Percentiles rank a stretch among this genome's conserved stretches.
Conservation (phyloP, 345 rosid genomes). For the Iberis pinnata region DNA sequence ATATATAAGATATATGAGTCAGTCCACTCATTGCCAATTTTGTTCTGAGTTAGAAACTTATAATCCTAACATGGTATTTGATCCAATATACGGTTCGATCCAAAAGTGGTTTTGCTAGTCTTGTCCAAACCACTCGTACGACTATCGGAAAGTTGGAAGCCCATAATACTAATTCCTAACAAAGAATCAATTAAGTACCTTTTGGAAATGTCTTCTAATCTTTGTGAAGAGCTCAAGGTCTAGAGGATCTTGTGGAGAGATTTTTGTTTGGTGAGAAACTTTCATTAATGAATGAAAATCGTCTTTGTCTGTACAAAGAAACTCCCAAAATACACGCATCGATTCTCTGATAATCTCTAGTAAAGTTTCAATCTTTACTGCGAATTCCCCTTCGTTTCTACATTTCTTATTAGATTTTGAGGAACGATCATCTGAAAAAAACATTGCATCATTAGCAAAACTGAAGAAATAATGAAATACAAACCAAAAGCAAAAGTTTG, state of each 20-base stretch:
- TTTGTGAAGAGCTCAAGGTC: constrained; percentile 44
- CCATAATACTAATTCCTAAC: no score
- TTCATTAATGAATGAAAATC: constrained; percentile 25
- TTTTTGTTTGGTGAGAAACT: constrained; percentile 35
- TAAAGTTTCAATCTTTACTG: constrained; percentile 35
- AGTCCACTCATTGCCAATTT: no score
- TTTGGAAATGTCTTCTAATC: constrained; percentile 45
- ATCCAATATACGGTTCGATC: no score
- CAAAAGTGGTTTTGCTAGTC: no score
- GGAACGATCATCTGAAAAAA: constrained; percentile 45
- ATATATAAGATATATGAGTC: no score
- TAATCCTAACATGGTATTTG: no score
- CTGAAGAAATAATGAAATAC: not conserved
- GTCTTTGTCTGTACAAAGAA: constrained; percentile 47
- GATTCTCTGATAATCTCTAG: constrained; percentile 42
- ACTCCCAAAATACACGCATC: constrained; percentile 53
- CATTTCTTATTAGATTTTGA: constrained; percentile 38
- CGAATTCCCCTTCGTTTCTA: constrained; percentile 37
- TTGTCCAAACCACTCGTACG: no score
- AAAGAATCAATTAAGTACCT: constrained; percentile 41
- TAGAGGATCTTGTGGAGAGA: constrained; percentile 40
- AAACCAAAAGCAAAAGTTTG: not conserved
- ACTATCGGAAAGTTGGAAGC: no score
- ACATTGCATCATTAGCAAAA: constrained; percentile 1
- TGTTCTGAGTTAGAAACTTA: no score